phyloP scores from a whole-genome alignment of 177 flowering plant genomes.

The Tripterygium wilfordii region DNA sequence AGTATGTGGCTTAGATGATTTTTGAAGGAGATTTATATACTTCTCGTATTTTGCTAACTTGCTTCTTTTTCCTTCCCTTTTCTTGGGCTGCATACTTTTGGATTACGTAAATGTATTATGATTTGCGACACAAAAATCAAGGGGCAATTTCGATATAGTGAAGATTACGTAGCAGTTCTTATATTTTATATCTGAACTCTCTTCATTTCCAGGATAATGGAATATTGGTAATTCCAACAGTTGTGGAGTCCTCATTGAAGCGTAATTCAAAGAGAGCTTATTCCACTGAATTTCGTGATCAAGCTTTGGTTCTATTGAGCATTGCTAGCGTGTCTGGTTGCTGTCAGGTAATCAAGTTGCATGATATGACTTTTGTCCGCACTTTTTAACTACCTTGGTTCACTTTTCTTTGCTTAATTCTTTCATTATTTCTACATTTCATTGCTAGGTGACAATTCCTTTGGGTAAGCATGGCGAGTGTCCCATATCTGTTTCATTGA shows the following conservation, averaged over 20 bases:
- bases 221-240: slow-evolving; percentile 76
- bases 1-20: too few relatives aligned
- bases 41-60: too few relatives aligned
- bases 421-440: background rate
- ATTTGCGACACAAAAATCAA: too few relatives aligned
- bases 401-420: background rate
- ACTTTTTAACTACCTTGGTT: background rate
- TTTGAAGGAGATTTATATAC: too few relatives aligned
- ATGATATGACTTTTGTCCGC: background rate
- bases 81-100: too few relatives aligned
- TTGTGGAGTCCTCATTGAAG: slow-evolving; percentile 61
- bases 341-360: slow-evolving; percentile 62
- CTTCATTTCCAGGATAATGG: slow-evolving; percentile 58
- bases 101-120: too few relatives aligned
- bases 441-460: slow-evolving; percentile 71
- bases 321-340: slow-evolving; percentile 94
- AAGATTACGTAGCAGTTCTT: too few relatives aligned
- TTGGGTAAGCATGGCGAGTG: slow-evolving; percentile 67
- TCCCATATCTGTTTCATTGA: slow-evolving; percentile 76
- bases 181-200: background rate
- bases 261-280: slow-evolving; percentile 42
- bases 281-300: slow-evolving; percentile 53
- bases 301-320: slow-evolving; percentile 56
- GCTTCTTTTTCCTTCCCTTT: background rate
- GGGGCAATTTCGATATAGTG: too few relatives aligned